These are phyloP conservation scores for Trametes versicolor DNA, from an alignment of 1,284 basidiomycete species.

Conservation along the genomic window DNA sequence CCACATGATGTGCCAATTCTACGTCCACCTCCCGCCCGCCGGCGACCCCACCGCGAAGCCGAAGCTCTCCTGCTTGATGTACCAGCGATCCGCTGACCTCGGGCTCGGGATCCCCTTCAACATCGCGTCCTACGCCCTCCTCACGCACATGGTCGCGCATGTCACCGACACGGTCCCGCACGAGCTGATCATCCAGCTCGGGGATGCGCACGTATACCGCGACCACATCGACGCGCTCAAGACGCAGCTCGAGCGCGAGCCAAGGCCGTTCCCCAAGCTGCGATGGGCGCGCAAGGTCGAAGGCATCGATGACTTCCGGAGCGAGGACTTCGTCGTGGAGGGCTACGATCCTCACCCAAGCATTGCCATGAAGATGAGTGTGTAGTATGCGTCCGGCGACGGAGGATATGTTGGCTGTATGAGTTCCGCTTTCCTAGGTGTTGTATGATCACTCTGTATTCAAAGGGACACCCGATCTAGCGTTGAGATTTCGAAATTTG, in stretches of 20 bases:
- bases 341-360: constrained; percentile 88
- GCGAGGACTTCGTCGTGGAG: constrained; percentile 86
- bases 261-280: constrained; percentile 87
- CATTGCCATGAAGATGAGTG: constrained; percentile 99
- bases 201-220: constrained; percentile 96
- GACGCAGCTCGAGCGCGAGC: constrained; percentile 83
- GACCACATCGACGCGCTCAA: constrained; percentile 92
- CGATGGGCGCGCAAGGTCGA: constrained; percentile 70
- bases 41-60: constrained; percentile 63
- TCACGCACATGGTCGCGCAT: constrained; percentile 96
- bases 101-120: constrained; percentile 99
- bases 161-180: constrained; percentile 89
- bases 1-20: constrained; percentile 99
- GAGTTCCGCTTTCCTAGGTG: background rate
- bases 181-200: constrained; percentile 93
- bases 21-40: constrained; percentile 84
- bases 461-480: background rate
- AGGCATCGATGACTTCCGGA: constrained; percentile 87
- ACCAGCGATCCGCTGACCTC: constrained; percentile 96
- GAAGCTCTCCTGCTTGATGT: constrained; percentile 95
- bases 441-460: background rate
- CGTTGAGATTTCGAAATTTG: no score
- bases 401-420: background rate
- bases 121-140: constrained; percentile 96
- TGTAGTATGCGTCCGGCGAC: constrained; percentile 50